A percentile compares a stretch with the other conserved stretches of the same genome.
phyloP scores from a whole-genome alignment of 1,139 yeast genomes.

The Magnusiomyces tetraspermus region DNA sequence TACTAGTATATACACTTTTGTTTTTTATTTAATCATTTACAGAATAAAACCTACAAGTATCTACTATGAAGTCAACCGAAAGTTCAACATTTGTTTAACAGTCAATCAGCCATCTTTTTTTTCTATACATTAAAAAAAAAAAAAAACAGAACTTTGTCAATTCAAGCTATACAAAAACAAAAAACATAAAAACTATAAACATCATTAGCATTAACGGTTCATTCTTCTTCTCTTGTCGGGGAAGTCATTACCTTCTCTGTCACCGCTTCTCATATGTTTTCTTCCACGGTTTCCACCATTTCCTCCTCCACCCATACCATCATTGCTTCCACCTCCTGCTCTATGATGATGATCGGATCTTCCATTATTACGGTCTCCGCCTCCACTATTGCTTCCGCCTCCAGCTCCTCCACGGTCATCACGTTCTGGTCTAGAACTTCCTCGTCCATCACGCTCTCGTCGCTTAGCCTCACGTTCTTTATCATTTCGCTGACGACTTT shows the following conservation, averaged over 20 bases:
- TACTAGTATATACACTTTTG: neutral
- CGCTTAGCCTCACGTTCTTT: neutral
- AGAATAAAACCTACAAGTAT: too few species aligned
- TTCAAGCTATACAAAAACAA: neutral
- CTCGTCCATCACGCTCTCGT: neutral
- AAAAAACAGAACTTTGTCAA: too few species aligned
- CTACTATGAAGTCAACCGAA: too few species aligned
- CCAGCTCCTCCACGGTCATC: neutral
- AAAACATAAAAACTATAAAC: neutral
- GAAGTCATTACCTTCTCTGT: neutral
- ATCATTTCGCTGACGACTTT: neutral
- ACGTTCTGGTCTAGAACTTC: neutral
- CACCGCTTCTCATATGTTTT: constrained; percentile 1
- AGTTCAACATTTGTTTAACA: too few species aligned
- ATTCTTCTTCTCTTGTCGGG: neutral
- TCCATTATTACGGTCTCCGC: neutral
- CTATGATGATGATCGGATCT: neutral
- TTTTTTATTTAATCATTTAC: too few species aligned
- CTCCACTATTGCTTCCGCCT: neutral
- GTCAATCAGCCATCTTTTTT: too few species aligned
- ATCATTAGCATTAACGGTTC: neutral
- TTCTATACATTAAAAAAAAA: neutral
- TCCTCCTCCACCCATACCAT: neutral
- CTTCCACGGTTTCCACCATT: neutral
- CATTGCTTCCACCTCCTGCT: neutral